Evolutionary conservation across 441 rosid species (phyloP).

Genomic region (Mallotus repandus): DNA sequence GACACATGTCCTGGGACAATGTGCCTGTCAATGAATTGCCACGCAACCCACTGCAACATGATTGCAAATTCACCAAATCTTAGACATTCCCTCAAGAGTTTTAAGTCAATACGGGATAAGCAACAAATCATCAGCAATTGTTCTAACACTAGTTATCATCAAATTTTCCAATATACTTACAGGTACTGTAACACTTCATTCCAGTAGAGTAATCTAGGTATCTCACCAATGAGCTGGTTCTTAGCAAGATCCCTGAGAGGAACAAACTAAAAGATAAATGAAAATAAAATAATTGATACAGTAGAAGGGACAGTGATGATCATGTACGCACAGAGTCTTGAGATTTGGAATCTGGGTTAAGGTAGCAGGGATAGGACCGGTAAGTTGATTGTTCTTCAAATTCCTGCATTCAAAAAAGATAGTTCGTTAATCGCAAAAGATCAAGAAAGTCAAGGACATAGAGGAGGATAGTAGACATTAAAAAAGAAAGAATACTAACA

Average conservation of each 20-base stretch:
- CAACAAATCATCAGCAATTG: no score
- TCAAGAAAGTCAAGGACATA: not conserved
- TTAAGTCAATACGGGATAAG: no score
- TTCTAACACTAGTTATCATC: no score
- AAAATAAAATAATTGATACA: no score
- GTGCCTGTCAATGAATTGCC: constrained; percentile 77
- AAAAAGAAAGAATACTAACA: constrained; percentile 39
- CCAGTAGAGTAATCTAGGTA: constrained; percentile 88
- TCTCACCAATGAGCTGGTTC: constrained; percentile 80
- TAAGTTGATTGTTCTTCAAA: constrained; percentile 76
- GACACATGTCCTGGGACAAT: constrained; percentile 87
- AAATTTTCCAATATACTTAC: constrained; percentile 38
- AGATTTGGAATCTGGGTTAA: constrained; percentile 87
- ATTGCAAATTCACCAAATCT: not conserved
- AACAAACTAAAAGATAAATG: not conserved
- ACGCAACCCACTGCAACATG: constrained; percentile 63
- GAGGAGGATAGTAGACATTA: not conserved
- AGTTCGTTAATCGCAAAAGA: no score
- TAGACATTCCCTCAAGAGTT: no score
- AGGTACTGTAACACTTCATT: constrained; percentile 92
- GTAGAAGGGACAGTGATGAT: not conserved
- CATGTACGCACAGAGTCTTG: constrained; percentile 62
- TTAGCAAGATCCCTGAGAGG: constrained; percentile 77
- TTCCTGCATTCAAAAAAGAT: constrained; percentile 39
- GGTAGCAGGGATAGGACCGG: constrained; percentile 91